Conservation (phyloP, 345 rosid genomes). For the Physaria fendleri region DNA sequence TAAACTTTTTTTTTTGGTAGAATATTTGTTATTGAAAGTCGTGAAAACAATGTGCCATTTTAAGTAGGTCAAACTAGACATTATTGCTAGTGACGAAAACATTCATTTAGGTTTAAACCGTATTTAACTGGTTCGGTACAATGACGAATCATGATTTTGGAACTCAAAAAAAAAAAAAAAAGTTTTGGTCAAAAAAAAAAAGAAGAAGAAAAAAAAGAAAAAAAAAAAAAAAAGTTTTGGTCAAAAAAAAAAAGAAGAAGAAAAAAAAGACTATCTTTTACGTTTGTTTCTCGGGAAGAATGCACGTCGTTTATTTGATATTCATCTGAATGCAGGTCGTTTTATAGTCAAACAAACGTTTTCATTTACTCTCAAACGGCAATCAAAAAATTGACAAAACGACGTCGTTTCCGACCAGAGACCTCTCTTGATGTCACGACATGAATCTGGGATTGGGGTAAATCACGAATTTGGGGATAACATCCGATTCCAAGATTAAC, state of each 20-base stretch:
- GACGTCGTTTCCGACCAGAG: background rate
- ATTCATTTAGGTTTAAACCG: background rate
- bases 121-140: background rate
- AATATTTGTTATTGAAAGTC: background rate
- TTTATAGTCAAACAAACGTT: background rate
- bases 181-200: no score
- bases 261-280: background rate
- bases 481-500: background rate
- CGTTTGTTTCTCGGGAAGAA: background rate
- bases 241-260: no score
- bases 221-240: no score
- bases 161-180: no score
- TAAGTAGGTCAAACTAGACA: background rate
- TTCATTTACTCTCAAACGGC: background rate
- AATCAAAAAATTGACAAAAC: background rate
- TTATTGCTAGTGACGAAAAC: background rate
- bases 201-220: no score
- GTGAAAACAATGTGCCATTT: background rate
- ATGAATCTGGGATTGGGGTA: background rate
- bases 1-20: background rate
- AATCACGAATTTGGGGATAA: background rate
- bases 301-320: background rate
- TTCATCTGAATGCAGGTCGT: conserved; percentile 4
- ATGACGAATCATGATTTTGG: no score
- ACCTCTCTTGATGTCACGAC: background rate